These are phyloP conservation scores for Plantago elongata DNA, from an alignment of 257 asterid genomes.

Conservation along the genomic window DNA sequence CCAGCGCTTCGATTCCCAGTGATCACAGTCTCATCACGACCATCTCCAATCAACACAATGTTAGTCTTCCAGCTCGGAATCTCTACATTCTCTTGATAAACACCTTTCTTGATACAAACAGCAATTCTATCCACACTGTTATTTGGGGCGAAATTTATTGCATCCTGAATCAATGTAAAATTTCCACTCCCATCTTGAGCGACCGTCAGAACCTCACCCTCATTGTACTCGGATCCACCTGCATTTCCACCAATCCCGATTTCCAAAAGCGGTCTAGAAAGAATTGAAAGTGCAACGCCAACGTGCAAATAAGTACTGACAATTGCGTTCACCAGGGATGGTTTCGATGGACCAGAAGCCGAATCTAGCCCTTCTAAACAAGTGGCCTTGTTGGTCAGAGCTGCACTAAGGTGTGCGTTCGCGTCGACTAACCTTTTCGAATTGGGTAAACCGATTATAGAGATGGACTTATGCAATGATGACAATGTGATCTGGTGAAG, in stretches of 20 bases:
- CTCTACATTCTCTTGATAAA: constrained; percentile 73
- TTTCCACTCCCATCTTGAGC: constrained; percentile 76
- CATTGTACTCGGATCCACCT: constrained; percentile 35
- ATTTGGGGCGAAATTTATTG: constrained; percentile 58
- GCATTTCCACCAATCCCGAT: constrained; percentile 41
- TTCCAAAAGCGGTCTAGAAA: constrained; percentile 26
- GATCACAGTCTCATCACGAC: constrained; percentile 55
- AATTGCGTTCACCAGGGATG: constrained; percentile 36
- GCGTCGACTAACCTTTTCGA: constrained; percentile 45
- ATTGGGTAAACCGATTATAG: constrained; percentile 25
- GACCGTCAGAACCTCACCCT: constrained; percentile 45
- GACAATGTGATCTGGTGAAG: constrained; percentile 61
- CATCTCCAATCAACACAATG: constrained; percentile 78
- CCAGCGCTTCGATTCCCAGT: constrained; percentile 51
- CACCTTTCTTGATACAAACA: constrained; percentile 51
- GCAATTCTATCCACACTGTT: constrained; percentile 47
- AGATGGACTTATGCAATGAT: constrained; percentile 38
- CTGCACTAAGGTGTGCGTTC: constrained; percentile 58
- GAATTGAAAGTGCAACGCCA: constrained; percentile 56
- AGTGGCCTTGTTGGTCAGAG: constrained; percentile 63
- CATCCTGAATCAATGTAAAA: constrained; percentile 50
- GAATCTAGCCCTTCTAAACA: constrained; percentile 65
- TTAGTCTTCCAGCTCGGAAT: constrained; percentile 74
- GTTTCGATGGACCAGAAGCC: constrained; percentile 53
- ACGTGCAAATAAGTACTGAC: constrained; percentile 45